Evolutionary conservation across 2,329 filamentous ascomycete species (phyloP).

Genomic region (Alternaria sp.): DNA sequence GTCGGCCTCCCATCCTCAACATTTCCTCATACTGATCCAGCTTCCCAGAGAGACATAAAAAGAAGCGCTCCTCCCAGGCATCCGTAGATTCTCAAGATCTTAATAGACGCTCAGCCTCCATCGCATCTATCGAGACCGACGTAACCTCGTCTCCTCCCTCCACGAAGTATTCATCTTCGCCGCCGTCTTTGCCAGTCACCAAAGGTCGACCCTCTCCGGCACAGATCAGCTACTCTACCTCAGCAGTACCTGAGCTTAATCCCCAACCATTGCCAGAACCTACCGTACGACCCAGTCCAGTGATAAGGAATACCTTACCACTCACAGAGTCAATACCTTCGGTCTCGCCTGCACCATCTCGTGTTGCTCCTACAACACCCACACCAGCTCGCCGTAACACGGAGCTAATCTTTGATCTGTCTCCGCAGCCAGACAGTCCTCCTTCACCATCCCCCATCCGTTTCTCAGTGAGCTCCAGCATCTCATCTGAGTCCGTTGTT

Average conservation of each 20-base stretch:
- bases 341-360: not conserved
- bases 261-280: not conserved
- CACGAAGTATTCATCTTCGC: not conserved
- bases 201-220: conserved; percentile 5
- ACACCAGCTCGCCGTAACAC: not conserved
- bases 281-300: not conserved
- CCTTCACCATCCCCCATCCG: not conserved
- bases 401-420: not conserved
- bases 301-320: not conserved
- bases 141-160: not conserved
- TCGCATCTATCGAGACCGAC: conserved; percentile 12
- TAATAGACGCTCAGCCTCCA: conserved; percentile 11
- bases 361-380: not conserved
- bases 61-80: conserved; percentile 15
- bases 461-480: conserved; percentile 7
- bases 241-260: not conserved
- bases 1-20: not conserved
- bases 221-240: conserved; percentile 5
- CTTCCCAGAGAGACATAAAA: conserved; percentile 24
- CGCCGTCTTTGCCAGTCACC: not conserved
- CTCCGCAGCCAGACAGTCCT: not conserved
- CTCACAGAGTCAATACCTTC: not conserved
- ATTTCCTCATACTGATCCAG: conserved; percentile 2
- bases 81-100: conserved; percentile 9
- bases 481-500: conserved; percentile 9